Evolutionary conservation across 2,329 filamentous ascomycete genomes (phyloP).

Genomic region (Teratosphaeriaceae sp.): DNA sequence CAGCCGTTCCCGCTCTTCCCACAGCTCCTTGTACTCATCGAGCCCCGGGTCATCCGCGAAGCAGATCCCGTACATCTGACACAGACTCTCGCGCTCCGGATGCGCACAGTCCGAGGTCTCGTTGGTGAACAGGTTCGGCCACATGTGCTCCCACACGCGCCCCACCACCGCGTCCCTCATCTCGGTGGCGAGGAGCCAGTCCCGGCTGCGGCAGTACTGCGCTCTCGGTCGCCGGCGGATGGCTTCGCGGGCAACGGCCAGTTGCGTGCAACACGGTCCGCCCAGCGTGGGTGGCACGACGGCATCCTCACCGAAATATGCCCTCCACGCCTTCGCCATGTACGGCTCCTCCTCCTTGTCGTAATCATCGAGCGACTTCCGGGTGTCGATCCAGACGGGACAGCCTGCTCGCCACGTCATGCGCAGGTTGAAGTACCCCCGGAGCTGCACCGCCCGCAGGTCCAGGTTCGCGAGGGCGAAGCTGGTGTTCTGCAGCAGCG

Average conservation of each 20-base stretch:
- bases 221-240: conserved; percentile 9
- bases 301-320: conserved; percentile 13
- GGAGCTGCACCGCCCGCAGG: conserved; percentile 11
- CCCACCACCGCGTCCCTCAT: conserved; percentile 14
- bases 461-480: conserved; percentile 14
- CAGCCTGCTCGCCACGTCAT: conserved; percentile 16
- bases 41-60: conserved; percentile 9
- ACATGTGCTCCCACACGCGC: conserved; percentile 18
- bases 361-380: conserved; percentile 10
- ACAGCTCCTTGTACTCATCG: conserved; percentile 13
- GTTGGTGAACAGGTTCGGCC: conserved; percentile 15
- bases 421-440: conserved; percentile 16
- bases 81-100: conserved; percentile 10
- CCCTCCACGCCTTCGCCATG: conserved; percentile 11
- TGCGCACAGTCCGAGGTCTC: conserved; percentile 11
- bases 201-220: conserved; percentile 12
- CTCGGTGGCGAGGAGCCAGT: conserved; percentile 10
- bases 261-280: conserved; percentile 18
- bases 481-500: conserved; percentile 10
- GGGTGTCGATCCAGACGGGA: conserved; percentile 16
- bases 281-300: conserved; percentile 14
- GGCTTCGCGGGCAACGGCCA: conserved; percentile 12
- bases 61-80: conserved; percentile 15
- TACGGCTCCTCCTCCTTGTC: conserved; percentile 15
- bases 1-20: conserved; percentile 13